phyloP scores from a whole-genome alignment of 2,329 filamentous ascomycete genomes.

The Calonectria hongkongensis region DNA sequence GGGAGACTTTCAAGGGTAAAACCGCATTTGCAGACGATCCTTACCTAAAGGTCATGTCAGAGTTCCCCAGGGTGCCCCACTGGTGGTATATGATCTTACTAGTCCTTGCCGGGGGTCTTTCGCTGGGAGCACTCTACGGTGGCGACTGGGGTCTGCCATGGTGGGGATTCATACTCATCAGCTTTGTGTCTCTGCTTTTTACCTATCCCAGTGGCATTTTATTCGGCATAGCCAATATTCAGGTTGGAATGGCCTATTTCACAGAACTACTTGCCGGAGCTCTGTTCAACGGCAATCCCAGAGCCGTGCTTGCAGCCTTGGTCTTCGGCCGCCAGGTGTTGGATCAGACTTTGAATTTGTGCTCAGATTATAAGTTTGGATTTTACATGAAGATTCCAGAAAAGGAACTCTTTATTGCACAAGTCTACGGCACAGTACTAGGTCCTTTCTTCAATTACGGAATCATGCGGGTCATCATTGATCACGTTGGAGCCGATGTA shows the following conservation, averaged over 20 bases:
- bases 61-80: slow-evolving; percentile 3
- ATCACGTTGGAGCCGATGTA: background rate
- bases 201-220: slow-evolving; percentile 20
- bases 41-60: slow-evolving; percentile 12
- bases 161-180: slow-evolving; percentile 19
- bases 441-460: slow-evolving; percentile 8
- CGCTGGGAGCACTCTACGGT: background rate
- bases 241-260: slow-evolving; percentile 12
- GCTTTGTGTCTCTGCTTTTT: slow-evolving; percentile 12
- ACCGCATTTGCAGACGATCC: slow-evolving; percentile 10
- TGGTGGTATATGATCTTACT: slow-evolving; percentile 13
- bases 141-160: slow-evolving; percentile 4
- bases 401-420: slow-evolving; percentile 14
- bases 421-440: background rate
- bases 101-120: background rate
- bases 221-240: slow-evolving; percentile 16
- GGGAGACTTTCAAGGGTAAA: background rate
- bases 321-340: slow-evolving; percentile 18
- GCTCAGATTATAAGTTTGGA: slow-evolving; percentile 12
- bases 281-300: slow-evolving; percentile 2
- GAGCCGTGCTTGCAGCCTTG: background rate
- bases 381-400: slow-evolving; percentile 14
- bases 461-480: slow-evolving; percentile 13
- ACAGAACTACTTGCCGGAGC: background rate
- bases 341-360: slow-evolving; percentile 6